Conservation (phyloP, 2,329 filamentous ascomycete species). For the Hypocreales sp. region DNA sequence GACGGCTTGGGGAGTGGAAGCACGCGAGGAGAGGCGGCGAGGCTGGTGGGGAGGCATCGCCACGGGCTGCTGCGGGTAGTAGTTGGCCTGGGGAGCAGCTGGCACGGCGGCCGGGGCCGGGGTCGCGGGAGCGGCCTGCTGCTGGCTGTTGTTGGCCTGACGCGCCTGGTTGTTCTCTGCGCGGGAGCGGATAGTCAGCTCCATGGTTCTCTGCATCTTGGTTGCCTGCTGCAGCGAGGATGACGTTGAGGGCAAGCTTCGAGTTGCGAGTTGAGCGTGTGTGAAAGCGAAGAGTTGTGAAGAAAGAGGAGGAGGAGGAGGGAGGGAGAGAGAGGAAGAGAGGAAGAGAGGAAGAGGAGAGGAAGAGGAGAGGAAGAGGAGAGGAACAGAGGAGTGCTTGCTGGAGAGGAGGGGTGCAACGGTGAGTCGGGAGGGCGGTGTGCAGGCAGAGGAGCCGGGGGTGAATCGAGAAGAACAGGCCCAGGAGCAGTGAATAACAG, state of each 20-base stretch:
- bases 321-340: neutral
- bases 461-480: too few species aligned
- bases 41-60: conserved; percentile 11
- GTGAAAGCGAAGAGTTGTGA: neutral
- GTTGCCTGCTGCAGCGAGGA: neutral
- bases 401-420: neutral
- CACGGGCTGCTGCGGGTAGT: conserved; percentile 21
- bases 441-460: too few species aligned
- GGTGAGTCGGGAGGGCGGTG: too few species aligned
- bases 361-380: neutral
- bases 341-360: neutral
- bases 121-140: too few species aligned
- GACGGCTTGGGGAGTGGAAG: neutral
- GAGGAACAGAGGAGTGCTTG: neutral
- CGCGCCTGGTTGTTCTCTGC: too few species aligned
- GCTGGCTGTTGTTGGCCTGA: too few species aligned
- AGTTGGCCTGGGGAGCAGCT: too few species aligned
- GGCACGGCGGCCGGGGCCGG: too few species aligned
- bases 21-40: neutral
- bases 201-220: neutral
- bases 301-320: neutral
- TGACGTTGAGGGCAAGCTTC: neutral
- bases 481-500: neutral
- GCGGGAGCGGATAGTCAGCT: too few species aligned
- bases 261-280: neutral